Conservation (phyloP, 2,329 filamentous ascomycete species). For the Colletotrichum agaves region DNA sequence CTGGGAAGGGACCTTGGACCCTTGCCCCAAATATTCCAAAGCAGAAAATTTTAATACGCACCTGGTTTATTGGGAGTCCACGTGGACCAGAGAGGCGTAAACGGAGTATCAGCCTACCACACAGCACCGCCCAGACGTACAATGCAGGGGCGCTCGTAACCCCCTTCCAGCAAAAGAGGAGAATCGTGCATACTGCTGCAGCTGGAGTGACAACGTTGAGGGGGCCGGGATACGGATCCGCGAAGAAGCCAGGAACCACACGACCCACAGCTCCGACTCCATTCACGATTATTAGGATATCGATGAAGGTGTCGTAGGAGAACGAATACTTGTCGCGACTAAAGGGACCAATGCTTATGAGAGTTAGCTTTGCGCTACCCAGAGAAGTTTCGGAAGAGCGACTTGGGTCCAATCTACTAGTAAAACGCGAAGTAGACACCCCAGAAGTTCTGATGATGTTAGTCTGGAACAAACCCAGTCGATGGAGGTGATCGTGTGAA, state of each 20-base stretch:
- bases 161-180: conserved; percentile 67
- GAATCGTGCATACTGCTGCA: conserved; percentile 51
- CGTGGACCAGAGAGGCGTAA: rapidly evolving
- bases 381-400: conserved; percentile 45
- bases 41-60: not conserved
- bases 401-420: conserved; percentile 52
- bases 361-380: conserved; percentile 66
- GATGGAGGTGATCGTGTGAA: conserved; percentile 37
- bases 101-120: conserved; percentile 54
- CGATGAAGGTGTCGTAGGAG: conserved; percentile 47
- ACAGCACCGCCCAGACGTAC: conserved; percentile 71
- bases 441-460: conserved; percentile 45
- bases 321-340: conserved; percentile 45
- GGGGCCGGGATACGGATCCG: conserved; percentile 48
- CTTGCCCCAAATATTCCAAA: conserved; percentile 66
- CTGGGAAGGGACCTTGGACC: conserved; percentile 74
- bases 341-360: conserved; percentile 63
- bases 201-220: conserved; percentile 60
- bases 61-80: not conserved
- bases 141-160: conserved; percentile 45
- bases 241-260: conserved; percentile 49
- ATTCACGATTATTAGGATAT: conserved; percentile 53
- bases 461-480: conserved; percentile 45
- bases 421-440: conserved; percentile 57
- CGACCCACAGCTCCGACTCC: conserved; percentile 52